These are phyloP conservation scores for Periconia macrospinosa DNA, from an alignment of 2,329 filamentous ascomycete species.

Conservation along the genomic window DNA sequence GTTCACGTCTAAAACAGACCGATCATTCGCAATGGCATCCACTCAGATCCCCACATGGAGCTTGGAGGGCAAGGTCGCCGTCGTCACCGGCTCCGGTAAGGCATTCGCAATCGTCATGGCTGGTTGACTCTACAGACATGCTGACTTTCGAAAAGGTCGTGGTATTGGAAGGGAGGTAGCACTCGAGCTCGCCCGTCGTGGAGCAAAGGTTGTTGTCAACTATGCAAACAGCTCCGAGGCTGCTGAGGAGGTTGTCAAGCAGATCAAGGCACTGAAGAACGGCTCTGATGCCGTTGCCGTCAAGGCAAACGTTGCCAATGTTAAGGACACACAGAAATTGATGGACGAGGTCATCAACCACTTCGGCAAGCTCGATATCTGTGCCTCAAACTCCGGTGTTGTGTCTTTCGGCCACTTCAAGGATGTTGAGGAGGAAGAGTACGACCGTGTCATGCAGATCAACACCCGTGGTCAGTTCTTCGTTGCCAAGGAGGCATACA, in stretches of 20 bases:
- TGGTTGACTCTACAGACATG: neutral
- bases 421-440: conserved; percentile 58
- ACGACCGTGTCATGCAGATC: conserved; percentile 62
- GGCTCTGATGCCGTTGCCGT: conserved; percentile 66
- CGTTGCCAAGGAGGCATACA: conserved; percentile 60
- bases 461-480: conserved; percentile 68
- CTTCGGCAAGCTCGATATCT: conserved; percentile 70
- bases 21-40: conserved; percentile 40
- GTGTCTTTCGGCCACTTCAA: conserved; percentile 58
- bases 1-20: conserved; percentile 13
- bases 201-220: conserved; percentile 68
- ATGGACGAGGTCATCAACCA: conserved; percentile 65
- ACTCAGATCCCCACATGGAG: conserved; percentile 50
- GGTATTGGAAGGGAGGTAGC: conserved; percentile 70
- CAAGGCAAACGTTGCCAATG: conserved; percentile 69
- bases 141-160: conserved; percentile 50
- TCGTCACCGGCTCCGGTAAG: conserved; percentile 56
- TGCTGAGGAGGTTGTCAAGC: conserved; percentile 66
- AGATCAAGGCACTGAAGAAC: conserved; percentile 63
- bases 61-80: conserved; percentile 57
- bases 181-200: conserved; percentile 64
- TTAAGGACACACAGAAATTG: conserved; percentile 63
- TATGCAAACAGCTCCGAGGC: conserved; percentile 67
- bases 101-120: neutral
- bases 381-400: conserved; percentile 68